A percentile compares a stretch with the other conserved stretches of the same genome.
These are phyloP conservation scores for Geotrichum aggregatum DNA, from an alignment of 1,139 yeast genomes.

Conservation along the genomic window DNA sequence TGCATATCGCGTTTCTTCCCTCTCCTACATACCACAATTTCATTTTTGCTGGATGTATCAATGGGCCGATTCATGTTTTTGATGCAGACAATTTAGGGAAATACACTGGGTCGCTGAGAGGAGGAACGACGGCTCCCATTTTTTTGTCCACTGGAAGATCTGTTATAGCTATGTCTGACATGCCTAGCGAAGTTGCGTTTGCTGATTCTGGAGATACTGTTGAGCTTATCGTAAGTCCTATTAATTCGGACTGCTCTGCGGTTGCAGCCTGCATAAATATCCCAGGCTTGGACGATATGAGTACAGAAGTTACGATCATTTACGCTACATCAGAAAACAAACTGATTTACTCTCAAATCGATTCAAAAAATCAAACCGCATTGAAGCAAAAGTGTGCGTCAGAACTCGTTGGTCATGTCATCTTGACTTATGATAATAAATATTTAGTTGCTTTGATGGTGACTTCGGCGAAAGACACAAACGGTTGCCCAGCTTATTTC, in stretches of 20 bases:
- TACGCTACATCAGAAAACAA: neutral
- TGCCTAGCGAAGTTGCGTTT: neutral
- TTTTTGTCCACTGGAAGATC: neutral
- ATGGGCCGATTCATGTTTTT: neutral
- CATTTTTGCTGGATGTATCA: neutral
- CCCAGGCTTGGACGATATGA: neutral
- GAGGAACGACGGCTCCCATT: neutral
- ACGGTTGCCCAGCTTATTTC: neutral
- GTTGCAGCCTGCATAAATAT: neutral
- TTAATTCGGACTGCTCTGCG: neutral
- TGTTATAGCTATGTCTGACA: slow-evolving; percentile 1
- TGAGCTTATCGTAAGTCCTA: neutral
- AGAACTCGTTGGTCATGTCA: neutral
- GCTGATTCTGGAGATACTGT: neutral
- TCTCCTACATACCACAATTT: too few species aligned
- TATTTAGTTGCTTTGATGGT: neutral
- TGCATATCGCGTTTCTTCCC: too few species aligned
- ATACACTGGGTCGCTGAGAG: neutral
- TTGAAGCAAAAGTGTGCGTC: neutral
- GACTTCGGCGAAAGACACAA: neutral
- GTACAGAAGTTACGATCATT: neutral
- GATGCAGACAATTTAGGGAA: neutral
- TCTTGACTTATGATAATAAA: neutral
- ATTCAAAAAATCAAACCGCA: neutral
- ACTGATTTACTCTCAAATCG: neutral